These are phyloP conservation scores for Hepatocystis sp. DNA, from an alignment of 169 alveolate species.

Conservation along the genomic window DNA sequence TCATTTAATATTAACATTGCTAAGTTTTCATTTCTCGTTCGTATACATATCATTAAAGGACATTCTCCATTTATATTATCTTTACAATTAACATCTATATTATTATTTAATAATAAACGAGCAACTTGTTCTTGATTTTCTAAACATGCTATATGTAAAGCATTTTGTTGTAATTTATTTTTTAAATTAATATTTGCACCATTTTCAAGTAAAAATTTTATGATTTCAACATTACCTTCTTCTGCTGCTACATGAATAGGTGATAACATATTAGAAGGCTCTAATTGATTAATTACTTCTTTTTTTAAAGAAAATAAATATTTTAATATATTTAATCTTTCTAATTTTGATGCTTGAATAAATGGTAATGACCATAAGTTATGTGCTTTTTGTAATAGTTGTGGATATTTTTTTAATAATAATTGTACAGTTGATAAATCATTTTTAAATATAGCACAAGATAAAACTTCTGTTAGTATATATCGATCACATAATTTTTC, in stretches of 20 bases:
- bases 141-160: conserved; percentile 84
- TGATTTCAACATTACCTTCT: conserved; percentile 85
- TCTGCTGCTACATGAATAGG: conserved; percentile 88
- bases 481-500: conserved; percentile 81
- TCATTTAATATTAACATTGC: conserved; percentile 82
- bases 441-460: conserved; percentile 87
- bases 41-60: conserved; percentile 88
- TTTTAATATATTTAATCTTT: conserved; percentile 77
- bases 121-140: conserved; percentile 80
- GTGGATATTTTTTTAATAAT: conserved; percentile 86
- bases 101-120: conserved; percentile 54
- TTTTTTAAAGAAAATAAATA: conserved; percentile 68
- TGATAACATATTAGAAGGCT: conserved; percentile 77
- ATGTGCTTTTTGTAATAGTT: conserved; percentile 85
- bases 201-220: conserved; percentile 75
- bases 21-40: conserved; percentile 86
- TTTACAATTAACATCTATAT: conserved; percentile 77
- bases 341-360: conserved; percentile 85
- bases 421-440: conserved; percentile 84
- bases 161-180: conserved; percentile 80
- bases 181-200: conserved; percentile 80
- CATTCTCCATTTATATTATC: conserved; percentile 88
- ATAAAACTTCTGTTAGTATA: conserved; percentile 84
- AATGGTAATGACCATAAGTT: conserved; percentile 89
- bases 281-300: conserved; percentile 73